phyloP scores from a whole-genome alignment of 805 yeast species.

The Ogataea chonburiensis region DNA sequence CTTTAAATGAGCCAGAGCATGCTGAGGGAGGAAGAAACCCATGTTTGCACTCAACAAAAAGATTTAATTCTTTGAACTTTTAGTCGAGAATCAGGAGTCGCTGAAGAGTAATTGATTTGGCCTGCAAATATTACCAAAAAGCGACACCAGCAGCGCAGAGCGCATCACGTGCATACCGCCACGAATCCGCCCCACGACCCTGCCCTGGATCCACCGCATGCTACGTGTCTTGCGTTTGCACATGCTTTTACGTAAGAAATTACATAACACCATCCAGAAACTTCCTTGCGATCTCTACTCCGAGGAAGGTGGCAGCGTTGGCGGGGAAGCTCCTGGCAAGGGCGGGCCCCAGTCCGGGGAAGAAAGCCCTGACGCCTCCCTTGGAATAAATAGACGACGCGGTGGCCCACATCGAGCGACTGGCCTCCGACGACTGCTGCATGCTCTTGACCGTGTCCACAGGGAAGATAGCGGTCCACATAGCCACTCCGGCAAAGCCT shows the following conservation, averaged over 20 bases:
- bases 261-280: conserved; percentile 21
- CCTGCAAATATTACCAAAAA: too few species aligned
- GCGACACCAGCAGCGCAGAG: too few species aligned
- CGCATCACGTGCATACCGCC: too few species aligned
- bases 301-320: conserved; percentile 97
- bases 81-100: too few species aligned
- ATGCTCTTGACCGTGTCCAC: conserved; percentile 89
- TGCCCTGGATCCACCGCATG: too few species aligned
- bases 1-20: conserved; percentile 43
- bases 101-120: too few species aligned
- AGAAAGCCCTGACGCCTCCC: conserved; percentile 87
- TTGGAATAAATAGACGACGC: conserved; percentile 65
- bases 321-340: conserved; percentile 94
- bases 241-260: conserved; percentile 1
- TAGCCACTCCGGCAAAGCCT: conserved; percentile 92
- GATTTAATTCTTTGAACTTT: too few species aligned
- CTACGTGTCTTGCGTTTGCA: not conserved
- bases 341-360: conserved; percentile 98
- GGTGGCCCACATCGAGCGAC: conserved; percentile 58
- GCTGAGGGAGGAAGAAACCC: conserved; percentile 49
- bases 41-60: conserved; percentile 24
- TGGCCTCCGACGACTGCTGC: conserved; percentile 63
- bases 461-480: conserved; percentile 97
- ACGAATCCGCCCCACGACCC: too few species aligned
- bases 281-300: conserved; percentile 75